Percentiles rank a stretch among this genome's conserved stretches.
These are phyloP conservation scores for Pythium utonaiense DNA, from an alignment of 352 stramenopile genomes.

Conservation along the genomic window DNA sequence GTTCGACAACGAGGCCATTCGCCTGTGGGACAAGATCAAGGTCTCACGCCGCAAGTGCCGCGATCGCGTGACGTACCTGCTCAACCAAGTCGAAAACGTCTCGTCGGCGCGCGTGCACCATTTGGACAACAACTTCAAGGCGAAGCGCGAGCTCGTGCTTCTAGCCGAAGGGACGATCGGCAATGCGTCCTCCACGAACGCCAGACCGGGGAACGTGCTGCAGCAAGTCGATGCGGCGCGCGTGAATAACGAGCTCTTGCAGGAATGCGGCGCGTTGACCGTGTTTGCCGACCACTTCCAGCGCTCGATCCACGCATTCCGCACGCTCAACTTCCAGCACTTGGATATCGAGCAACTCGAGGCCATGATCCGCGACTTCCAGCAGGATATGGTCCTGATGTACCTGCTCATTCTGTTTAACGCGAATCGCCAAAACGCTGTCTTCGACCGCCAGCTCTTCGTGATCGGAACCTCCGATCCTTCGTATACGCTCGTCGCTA, in stretches of 20 bases:
- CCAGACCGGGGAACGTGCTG: slow-evolving; percentile 20
- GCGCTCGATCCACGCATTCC: slow-evolving; percentile 63
- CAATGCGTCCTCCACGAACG: background rate
- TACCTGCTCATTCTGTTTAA: slow-evolving; percentile 80
- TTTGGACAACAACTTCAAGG: slow-evolving; percentile 67
- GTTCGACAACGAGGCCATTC: slow-evolving; percentile 45
- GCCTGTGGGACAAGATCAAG: slow-evolving; percentile 57
- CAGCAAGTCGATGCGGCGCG: slow-evolving; percentile 51
- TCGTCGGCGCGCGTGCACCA: slow-evolving; percentile 51
- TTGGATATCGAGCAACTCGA: slow-evolving; percentile 68
- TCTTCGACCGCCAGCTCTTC: slow-evolving; percentile 71
- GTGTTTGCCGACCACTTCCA: slow-evolving; percentile 64
- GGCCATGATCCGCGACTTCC: slow-evolving; percentile 54
- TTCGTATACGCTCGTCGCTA: slow-evolving; percentile 55
- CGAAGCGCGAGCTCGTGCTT: slow-evolving; percentile 65
- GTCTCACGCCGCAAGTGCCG: slow-evolving; percentile 52
- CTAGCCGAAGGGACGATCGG: slow-evolving; percentile 52
- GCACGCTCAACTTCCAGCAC: slow-evolving; percentile 68
- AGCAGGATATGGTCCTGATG: slow-evolving; percentile 77
- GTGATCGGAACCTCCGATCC: slow-evolving; percentile 54
- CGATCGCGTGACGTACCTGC: slow-evolving; percentile 55
- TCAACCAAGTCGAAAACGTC: slow-evolving; percentile 68
- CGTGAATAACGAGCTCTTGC: slow-evolving; percentile 67
- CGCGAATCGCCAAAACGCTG: slow-evolving; percentile 48
- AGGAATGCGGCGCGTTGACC: slow-evolving; percentile 62